These are phyloP conservation scores for Podila epicladia DNA, from an alignment of 192 early-diverging fungal genomes.

Conservation along the genomic window DNA sequence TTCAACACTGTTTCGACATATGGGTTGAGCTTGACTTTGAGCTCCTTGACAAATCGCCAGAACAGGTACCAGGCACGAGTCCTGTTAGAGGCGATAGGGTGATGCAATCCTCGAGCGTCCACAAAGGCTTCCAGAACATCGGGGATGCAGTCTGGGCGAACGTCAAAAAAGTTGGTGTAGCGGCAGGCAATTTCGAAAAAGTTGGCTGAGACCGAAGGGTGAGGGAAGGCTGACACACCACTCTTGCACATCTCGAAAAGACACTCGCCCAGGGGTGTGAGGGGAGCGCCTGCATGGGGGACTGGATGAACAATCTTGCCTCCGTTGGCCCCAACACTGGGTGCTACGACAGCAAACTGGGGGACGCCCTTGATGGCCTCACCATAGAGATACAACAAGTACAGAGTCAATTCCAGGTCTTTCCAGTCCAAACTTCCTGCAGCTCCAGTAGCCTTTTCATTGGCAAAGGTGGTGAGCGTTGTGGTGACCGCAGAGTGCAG, in stretches of 20 bases:
- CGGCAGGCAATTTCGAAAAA: slow-evolving; percentile 82
- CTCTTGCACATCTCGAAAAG: slow-evolving; percentile 45
- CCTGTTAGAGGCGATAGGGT: slow-evolving; percentile 74
- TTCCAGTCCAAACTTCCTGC: slow-evolving; percentile 65
- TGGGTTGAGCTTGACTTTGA: slow-evolving; percentile 64
- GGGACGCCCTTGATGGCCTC: slow-evolving; percentile 70
- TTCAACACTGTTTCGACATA: slow-evolving; percentile 72
- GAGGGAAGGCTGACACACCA: slow-evolving; percentile 78
- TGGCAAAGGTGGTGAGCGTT: slow-evolving; percentile 70
- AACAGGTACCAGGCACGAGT: slow-evolving; percentile 90
- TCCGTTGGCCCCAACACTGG: slow-evolving; percentile 41
- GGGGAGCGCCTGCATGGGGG: slow-evolving; percentile 29
- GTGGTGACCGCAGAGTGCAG: slow-evolving; percentile 68
- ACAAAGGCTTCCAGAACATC: slow-evolving; percentile 80
- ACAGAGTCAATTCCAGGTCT: slow-evolving; percentile 79
- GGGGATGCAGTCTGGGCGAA: slow-evolving; percentile 69
- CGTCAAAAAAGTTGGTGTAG: slow-evolving; percentile 78
- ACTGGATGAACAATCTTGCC: slow-evolving; percentile 35
- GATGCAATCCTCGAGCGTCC: slow-evolving; percentile 79
- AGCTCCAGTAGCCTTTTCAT: slow-evolving; percentile 48
- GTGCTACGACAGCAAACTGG: slow-evolving; percentile 46
- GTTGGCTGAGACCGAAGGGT: slow-evolving; percentile 73
- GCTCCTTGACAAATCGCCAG: slow-evolving; percentile 80
- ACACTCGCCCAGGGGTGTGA: slow-evolving; percentile 45
- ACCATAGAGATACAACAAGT: slow-evolving; percentile 78